Conservation (phyloP, 2,329 filamentous ascomycete genomes). For the Sclerotinia trifoliorum region DNA sequence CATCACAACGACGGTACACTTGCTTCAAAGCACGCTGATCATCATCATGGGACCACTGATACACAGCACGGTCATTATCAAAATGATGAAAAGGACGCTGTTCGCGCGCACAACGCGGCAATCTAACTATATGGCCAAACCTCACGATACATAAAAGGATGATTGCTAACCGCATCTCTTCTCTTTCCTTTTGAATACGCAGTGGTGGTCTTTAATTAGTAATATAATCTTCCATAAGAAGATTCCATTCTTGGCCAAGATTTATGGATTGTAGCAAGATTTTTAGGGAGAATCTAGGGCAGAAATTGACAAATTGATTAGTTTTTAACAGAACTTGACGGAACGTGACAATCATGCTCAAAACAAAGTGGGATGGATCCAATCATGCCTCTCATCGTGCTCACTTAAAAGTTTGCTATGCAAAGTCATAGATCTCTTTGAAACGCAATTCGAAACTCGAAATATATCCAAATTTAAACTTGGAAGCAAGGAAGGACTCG, state of each 20-base stretch:
- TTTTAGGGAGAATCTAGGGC: neutral
- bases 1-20: neutral
- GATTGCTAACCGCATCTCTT: neutral
- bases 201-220: neutral
- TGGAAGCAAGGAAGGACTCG: neutral
- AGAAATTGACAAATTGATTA: constrained; percentile 2
- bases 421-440: neutral
- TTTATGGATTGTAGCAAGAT: neutral
- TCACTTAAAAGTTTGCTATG: neutral
- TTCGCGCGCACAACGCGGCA: neutral
- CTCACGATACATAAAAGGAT: neutral
- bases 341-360: neutral
- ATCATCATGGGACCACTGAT: neutral
- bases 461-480: too few species aligned
- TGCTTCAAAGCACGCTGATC: neutral
- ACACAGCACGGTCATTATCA: neutral
- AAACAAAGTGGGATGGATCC: neutral
- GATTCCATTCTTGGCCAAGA: constrained; percentile 1
- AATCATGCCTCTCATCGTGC: too few species aligned
- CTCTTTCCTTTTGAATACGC: neutral
- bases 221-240: constrained; percentile 1
- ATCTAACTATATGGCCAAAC: neutral
- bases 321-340: neutral
- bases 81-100: constrained; percentile 12
- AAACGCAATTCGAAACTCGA: neutral